A percentile compares a stretch with the other conserved stretches of the same genome.
These are phyloP conservation scores for Neurospora discreta DNA, from an alignment of 495 filamentous ascomycete species.

Conservation along the genomic window DNA sequence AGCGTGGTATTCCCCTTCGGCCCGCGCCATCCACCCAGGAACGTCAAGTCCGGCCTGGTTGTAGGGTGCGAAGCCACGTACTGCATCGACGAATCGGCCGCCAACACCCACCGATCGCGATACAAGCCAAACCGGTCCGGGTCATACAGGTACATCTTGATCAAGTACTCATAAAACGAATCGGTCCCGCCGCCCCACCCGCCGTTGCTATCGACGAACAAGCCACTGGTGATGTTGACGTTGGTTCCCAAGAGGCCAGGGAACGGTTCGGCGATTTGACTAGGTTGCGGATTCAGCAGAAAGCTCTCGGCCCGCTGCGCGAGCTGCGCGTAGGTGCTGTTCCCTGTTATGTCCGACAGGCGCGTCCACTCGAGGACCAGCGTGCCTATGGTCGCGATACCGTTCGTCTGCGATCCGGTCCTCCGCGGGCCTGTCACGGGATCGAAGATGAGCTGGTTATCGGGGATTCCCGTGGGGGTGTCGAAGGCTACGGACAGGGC, in stretches of 20 bases:
- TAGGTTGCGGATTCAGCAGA: slow-evolving; percentile 54
- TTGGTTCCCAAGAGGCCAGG: slow-evolving; percentile 65
- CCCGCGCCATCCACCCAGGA: slow-evolving; percentile 48
- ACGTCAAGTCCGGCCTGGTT: slow-evolving; percentile 61
- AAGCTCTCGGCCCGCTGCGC: slow-evolving; percentile 61
- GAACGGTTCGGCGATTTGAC: slow-evolving; percentile 51
- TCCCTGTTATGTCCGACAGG: slow-evolving; percentile 64
- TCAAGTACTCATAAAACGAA: slow-evolving; percentile 83
- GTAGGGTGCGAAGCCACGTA: slow-evolving; percentile 64
- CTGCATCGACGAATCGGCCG: slow-evolving; percentile 65
- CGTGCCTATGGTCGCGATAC: slow-evolving; percentile 60
- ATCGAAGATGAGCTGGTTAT: slow-evolving; percentile 57
- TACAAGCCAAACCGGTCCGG: slow-evolving; percentile 50
- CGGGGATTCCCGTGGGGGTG: slow-evolving; percentile 64
- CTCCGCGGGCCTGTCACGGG: slow-evolving; percentile 24
- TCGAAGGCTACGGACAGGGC: slow-evolving; percentile 67
- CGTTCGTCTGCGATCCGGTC: slow-evolving; percentile 44
- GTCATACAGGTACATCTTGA: slow-evolving; percentile 90
- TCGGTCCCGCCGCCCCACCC: slow-evolving; percentile 77
- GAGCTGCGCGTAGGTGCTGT: slow-evolving; percentile 53
- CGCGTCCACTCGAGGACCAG: slow-evolving; percentile 79
- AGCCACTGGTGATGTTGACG: slow-evolving; percentile 52
- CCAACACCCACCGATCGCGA: slow-evolving; percentile 63
- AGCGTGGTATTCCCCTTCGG: slow-evolving; percentile 29
- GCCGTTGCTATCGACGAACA: slow-evolving; percentile 54